Evolutionary conservation across 106 monocot species (phyloP).

Genomic region (Dioscorea dumetorum): DNA sequence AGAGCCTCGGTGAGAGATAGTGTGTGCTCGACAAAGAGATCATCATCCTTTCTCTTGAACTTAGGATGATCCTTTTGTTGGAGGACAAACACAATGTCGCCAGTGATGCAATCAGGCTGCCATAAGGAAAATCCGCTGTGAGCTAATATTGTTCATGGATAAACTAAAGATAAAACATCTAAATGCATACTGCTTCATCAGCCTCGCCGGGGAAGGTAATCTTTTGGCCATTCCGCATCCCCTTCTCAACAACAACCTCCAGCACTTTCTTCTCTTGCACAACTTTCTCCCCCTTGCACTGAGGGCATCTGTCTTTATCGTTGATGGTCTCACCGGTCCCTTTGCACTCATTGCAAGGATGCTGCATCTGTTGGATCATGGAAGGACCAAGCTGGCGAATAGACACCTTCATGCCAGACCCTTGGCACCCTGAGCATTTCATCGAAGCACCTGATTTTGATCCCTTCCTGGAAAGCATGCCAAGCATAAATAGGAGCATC

Average conservation of each 20-base stretch:
- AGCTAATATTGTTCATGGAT: no score
- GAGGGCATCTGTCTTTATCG: constrained; percentile 74
- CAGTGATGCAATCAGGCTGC: constrained; percentile 82
- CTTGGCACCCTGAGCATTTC: constrained; percentile 65
- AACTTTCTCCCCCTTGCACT: constrained; percentile 94
- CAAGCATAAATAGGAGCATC: background rate
- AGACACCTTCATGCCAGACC: constrained; percentile 76
- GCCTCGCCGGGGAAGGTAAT: constrained; percentile 95
- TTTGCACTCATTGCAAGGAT: constrained; percentile 85
- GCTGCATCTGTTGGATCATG: constrained; percentile 94
- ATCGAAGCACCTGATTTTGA: constrained; percentile 84
- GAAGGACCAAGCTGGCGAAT: constrained; percentile 67
- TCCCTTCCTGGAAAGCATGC: constrained; percentile 43
- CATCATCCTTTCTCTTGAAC: constrained; percentile 92
- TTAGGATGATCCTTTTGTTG: constrained; percentile 86
- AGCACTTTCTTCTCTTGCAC: constrained; percentile 89
- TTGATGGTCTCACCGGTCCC: constrained; percentile 79
- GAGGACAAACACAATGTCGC: constrained; percentile 79
- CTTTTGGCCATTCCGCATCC: constrained; percentile 88
- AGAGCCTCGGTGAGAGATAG: constrained; percentile 80
- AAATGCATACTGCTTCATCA: constrained; percentile 72
- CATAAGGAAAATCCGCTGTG: background rate
- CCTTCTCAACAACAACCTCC: constrained; percentile 86
- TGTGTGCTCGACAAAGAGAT: constrained; percentile 75
- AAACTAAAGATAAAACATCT: background rate